Conservation (phyloP, 1,284 basidiomycete genomes). For the Porodaedalea pini region DNA sequence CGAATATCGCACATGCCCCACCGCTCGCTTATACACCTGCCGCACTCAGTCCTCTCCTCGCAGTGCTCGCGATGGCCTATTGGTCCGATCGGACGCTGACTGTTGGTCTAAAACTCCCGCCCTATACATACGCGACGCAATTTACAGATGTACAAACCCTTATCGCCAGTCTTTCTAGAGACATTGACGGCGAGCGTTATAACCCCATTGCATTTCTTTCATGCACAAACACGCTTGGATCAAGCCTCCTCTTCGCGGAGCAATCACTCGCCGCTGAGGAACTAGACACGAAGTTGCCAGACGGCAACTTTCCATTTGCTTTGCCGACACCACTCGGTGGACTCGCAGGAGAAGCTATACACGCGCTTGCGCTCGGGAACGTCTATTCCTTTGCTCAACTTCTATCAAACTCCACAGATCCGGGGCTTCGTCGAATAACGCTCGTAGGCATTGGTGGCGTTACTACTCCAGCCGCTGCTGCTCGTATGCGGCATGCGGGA, state of each 20-base stretch:
- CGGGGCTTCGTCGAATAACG: slow-evolving; percentile 44
- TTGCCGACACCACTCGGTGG: slow-evolving; percentile 65
- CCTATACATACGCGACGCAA: slow-evolving; percentile 65
- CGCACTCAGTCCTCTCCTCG: slow-evolving; percentile 45
- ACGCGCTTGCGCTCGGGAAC: slow-evolving; percentile 71
- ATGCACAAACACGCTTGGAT: slow-evolving; percentile 77
- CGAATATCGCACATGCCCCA: slow-evolving; percentile 62
- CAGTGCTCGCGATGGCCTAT: slow-evolving; percentile 47
- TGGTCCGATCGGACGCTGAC: slow-evolving; percentile 52
- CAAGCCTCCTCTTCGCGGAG: slow-evolving; percentile 57
- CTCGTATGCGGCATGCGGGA: slow-evolving; percentile 67
- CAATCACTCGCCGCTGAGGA: slow-evolving; percentile 34
- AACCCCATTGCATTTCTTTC: slow-evolving; percentile 61
- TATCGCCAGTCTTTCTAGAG: slow-evolving; percentile 35
- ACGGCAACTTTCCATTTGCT: slow-evolving; percentile 38
- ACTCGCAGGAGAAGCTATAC: slow-evolving; percentile 71
- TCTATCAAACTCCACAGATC: slow-evolving; percentile 40
- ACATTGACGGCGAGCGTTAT: slow-evolving; percentile 22
- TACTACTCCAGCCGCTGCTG: slow-evolving; percentile 50
- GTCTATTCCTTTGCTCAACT: slow-evolving; percentile 57
- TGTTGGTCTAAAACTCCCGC: slow-evolving; percentile 76
- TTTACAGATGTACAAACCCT: slow-evolving; percentile 51
- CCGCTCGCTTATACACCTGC: slow-evolving; percentile 62
- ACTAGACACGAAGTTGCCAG: not conserved
- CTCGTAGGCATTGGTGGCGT: slow-evolving; percentile 80